Base-by-base conservation (phyloP, 1,139 yeast species). In the Sugiyamaella grinbergsii region DNA sequence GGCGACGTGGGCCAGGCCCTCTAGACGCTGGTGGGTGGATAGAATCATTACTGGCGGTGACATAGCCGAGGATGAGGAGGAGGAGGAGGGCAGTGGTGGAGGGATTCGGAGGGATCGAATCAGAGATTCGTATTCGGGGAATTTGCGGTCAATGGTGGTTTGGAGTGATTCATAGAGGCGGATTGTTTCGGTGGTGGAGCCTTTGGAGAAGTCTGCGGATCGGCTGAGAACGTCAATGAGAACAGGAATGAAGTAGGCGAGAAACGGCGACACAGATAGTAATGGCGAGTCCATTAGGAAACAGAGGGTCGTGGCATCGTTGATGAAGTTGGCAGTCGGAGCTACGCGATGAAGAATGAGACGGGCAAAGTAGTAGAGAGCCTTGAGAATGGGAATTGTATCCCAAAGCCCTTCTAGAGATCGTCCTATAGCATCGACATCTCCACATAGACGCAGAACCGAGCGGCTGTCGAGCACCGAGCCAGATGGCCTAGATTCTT, bases 341-440 rank as follows among this genome's bases (percentile, higher is more conserved):
- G 56, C 47, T 10, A 41, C 39, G 7, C 49, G 36, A 33, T 49
- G 42, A 10, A 49, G 50, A n/a, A 55, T 58, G 34, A 60, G 50
- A 11, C 49, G 29, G 10, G 62, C 64, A 36, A 59, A 56, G 43
- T 60, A 60, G 47, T 62, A 63, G 20, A 63, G 54, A 2, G 66
- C 65, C 50, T 61, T 62, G 42, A 63, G 60, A 22, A 62, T 58
- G 8, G 67, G 67, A 8, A 55, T 55, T 3, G 67, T 61, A 46
- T 62, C 67, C 67, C 67, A 63, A 44, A 62, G 42, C 10, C 61
- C 40, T 51, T 60, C 63, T 31, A 60, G 47, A 5, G 51, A 47
- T 19, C 54, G 38, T 2, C 54, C 51, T 10, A 51, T 28, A 5
- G 45, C 26, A 18, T 51, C 54, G 23, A 51, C 28, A 23, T 51